These are phyloP conservation scores for Umbelopsis sp. DNA, from an alignment of 192 early-diverging fungal genomes.

Conservation along the genomic window DNA sequence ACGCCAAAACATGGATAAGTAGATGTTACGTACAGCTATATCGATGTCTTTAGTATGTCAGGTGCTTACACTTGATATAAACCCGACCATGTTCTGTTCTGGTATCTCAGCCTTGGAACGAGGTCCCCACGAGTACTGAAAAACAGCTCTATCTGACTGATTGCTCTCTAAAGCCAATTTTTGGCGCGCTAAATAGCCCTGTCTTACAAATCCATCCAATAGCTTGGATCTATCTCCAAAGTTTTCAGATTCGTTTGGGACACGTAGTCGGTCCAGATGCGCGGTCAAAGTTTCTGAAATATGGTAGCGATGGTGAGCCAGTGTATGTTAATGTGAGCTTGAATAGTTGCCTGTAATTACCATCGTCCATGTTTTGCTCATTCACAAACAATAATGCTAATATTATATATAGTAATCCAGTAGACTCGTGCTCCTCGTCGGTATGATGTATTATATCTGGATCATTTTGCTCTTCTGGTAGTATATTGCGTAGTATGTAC, in stretches of 20 bases:
- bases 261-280: slow-evolving; percentile 32
- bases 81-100: slow-evolving; percentile 53
- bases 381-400: slow-evolving; percentile 62
- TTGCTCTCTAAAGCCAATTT: slow-evolving; percentile 42
- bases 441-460: slow-evolving; percentile 43
- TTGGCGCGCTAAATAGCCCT: slow-evolving; percentile 51
- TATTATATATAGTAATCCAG: slow-evolving; percentile 61
- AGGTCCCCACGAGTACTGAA: slow-evolving; percentile 62
- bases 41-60: too few species aligned
- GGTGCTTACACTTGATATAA: slow-evolving; percentile 55
- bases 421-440: slow-evolving; percentile 39
- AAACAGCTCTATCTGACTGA: slow-evolving; percentile 38
- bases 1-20: too few species aligned
- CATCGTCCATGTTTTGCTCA: slow-evolving; percentile 47
- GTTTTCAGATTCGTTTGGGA: slow-evolving; percentile 28
- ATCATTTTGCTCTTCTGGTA: slow-evolving; percentile 39
- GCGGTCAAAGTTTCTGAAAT: slow-evolving; percentile 17
- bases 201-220: slow-evolving; percentile 47
- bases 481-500: slow-evolving; percentile 48
- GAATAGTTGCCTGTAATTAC: slow-evolving; percentile 31
- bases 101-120: slow-evolving; percentile 61
- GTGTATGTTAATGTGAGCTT: background rate
- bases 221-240: slow-evolving; percentile 44
- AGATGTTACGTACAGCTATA: too few species aligned
- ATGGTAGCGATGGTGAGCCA: background rate